Evolutionary conservation across 1,284 basidiomycete genomes (phyloP).

Genomic region (Peniophora sp.): DNA sequence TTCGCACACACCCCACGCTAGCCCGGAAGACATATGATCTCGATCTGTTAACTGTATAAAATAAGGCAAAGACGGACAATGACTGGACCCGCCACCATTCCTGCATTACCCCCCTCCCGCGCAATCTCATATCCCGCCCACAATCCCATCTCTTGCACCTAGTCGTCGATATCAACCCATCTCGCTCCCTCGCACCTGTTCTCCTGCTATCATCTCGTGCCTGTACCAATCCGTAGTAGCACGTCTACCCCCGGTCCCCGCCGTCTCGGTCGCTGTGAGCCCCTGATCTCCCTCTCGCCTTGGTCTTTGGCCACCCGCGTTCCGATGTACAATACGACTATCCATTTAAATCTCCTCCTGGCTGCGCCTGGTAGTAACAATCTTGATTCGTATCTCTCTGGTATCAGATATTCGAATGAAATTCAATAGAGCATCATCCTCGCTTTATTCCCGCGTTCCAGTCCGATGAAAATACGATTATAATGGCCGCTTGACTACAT

Average conservation of each 20-base stretch:
- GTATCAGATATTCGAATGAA: no score
- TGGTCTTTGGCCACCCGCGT: background rate
- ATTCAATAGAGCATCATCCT: no score
- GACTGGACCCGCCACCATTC: slow-evolving; percentile 4
- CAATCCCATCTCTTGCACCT: slow-evolving; percentile 9
- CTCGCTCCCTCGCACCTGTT: slow-evolving; percentile 12
- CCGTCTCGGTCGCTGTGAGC: background rate
- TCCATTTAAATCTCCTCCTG: background rate
- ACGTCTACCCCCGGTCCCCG: background rate
- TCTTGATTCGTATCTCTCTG: no score
- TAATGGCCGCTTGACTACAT: no score
- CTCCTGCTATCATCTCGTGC: slow-evolving; percentile 17
- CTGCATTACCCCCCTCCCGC: slow-evolving; percentile 2
- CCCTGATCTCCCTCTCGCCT: background rate
- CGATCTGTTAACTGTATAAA: slow-evolving; percentile 6
- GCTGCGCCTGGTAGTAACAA: no score
- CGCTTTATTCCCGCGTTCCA: no score
- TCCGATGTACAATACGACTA: background rate
- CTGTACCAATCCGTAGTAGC: slow-evolving; percentile 4
- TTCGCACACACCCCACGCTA: background rate
- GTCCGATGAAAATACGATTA: no score
- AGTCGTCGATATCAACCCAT: slow-evolving; percentile 6
- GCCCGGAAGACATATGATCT: background rate
- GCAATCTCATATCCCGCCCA: slow-evolving; percentile 5
- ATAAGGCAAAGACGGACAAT: slow-evolving; percentile 16